phyloP scores from a whole-genome alignment of 106 monocot species.

The Narthecium ossifragum region DNA sequence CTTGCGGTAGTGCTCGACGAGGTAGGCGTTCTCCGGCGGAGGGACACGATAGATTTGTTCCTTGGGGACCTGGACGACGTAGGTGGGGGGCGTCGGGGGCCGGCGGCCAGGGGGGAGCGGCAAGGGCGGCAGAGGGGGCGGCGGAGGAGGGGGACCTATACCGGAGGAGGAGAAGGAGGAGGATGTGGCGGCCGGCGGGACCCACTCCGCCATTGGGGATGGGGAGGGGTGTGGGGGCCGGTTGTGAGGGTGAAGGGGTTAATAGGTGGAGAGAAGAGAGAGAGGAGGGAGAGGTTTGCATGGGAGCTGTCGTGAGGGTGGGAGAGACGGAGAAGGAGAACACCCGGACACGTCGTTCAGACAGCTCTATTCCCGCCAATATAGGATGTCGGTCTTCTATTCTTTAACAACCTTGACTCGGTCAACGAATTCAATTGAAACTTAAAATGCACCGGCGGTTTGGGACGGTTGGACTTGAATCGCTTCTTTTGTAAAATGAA shows the following conservation, averaged over 20 bases:
- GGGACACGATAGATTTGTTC: constrained; percentile 46
- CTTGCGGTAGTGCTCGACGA: constrained; percentile 37
- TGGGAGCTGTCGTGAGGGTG: background rate
- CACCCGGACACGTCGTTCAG: background rate
- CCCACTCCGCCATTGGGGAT: constrained; percentile 1
- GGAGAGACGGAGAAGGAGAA: background rate
- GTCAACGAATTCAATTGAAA: background rate
- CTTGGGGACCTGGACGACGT: constrained; percentile 46
- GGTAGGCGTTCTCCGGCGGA: constrained; percentile 39
- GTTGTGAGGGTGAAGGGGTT: background rate
- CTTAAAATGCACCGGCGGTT: background rate
- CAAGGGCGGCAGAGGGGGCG: background rate
- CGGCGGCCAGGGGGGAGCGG: constrained; percentile 4
- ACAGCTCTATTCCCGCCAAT: background rate
- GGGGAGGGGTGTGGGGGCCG: no score
- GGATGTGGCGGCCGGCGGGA: background rate
- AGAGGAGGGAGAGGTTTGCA: background rate
- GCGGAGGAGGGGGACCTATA: background rate
- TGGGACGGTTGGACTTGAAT: no score
- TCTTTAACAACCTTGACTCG: background rate
- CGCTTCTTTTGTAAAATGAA: background rate
- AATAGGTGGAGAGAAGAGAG: background rate
- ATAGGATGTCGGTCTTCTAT: background rate
- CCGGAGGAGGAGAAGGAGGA: constrained; percentile 3
- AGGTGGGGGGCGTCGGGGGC: constrained; percentile 14